These are phyloP conservation scores for Saccharomyces paradoxus DNA, from an alignment of 805 yeast genomes.

Conservation along the genomic window DNA sequence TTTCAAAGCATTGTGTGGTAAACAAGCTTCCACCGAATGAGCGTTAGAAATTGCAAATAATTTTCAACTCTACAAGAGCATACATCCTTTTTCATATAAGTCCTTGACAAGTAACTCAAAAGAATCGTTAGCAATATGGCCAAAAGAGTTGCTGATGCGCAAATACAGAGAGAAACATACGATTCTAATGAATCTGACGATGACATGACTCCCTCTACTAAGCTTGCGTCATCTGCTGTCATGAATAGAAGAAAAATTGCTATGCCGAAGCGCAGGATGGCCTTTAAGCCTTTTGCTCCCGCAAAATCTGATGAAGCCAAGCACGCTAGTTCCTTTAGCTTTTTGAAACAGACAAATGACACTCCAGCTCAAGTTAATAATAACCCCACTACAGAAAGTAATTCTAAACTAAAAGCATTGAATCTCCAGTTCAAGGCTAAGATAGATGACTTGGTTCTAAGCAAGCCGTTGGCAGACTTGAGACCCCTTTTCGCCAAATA, in stretches of 20 bases:
- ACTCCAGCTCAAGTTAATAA: background rate
- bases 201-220: conserved; percentile 30
- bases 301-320: conserved; percentile 10
- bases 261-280: conserved; percentile 41
- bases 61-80: background rate
- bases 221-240: conserved; percentile 49
- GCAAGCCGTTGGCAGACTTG: conserved; percentile 48
- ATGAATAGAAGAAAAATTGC: conserved; percentile 66
- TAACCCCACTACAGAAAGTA: conserved; percentile 24
- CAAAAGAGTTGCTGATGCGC: conserved; percentile 61
- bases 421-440: conserved; percentile 51
- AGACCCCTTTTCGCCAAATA: conserved; percentile 52
- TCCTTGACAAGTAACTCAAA: background rate
- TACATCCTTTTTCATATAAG: background rate
- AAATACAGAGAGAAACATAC: conserved; percentile 48
- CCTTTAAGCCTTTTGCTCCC: conserved; percentile 4
- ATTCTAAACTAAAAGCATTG: conserved; percentile 53
- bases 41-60: background rate
- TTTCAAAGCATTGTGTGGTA: background rate
- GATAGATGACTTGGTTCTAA: conserved; percentile 34
- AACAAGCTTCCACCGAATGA: background rate
- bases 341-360: conserved; percentile 5
- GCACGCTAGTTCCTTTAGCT: conserved; percentile 15
- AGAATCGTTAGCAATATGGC: conserved; percentile 35
- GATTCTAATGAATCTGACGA: conserved; percentile 32